Percentiles rank a stretch among this genome's conserved stretches.
phyloP scores from a whole-genome alignment of 371 early-diverging fungal genomes.

The Mucor velutinosus region DNA sequence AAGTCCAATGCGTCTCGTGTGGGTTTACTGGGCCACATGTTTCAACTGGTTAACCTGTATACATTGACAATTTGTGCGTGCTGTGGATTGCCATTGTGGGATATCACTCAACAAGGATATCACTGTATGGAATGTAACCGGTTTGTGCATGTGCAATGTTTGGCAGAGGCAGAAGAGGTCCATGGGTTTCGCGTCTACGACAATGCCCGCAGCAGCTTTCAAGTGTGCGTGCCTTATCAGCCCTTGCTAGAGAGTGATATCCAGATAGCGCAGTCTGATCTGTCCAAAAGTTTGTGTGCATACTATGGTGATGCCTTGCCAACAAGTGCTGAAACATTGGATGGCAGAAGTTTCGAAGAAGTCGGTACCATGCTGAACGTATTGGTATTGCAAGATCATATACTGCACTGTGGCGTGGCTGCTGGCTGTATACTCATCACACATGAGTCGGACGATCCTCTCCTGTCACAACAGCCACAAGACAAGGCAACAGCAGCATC shows the following conservation, averaged over 20 bases:
- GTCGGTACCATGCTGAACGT: constrained; percentile 35
- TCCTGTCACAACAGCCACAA: neutral
- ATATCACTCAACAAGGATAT: constrained; percentile 57
- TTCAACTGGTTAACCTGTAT: constrained; percentile 58
- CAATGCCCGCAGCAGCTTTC: constrained; percentile 6
- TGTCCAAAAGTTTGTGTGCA: constrained; percentile 16
- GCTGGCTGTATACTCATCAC: constrained; percentile 43
- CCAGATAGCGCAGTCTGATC: constrained; percentile 17
- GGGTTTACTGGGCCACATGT: constrained; percentile 42
- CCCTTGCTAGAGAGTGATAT: constrained; percentile 38
- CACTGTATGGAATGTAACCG: constrained; percentile 53
- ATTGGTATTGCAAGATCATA: constrained; percentile 41
- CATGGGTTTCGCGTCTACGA: neutral
- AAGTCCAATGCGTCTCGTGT: constrained; percentile 20
- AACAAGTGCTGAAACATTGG: constrained; percentile 15
- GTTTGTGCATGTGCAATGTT: constrained; percentile 55
- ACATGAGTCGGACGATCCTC: constrained; percentile 26
- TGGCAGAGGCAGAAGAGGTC: constrained; percentile 19
- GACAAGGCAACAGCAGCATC: neutral
- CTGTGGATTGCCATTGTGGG: constrained; percentile 62
- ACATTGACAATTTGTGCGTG: constrained; percentile 55
- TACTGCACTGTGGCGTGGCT: constrained; percentile 44
- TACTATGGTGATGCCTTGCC: constrained; percentile 37
- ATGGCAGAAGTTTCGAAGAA: constrained; percentile 41
- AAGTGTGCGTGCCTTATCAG: constrained; percentile 31